Percentiles rank a stretch among this genome's conserved stretches.
Evolutionary conservation across 1,284 basidiomycete genomes (phyloP).

Genomic region (Phylloboletellus chloephorus): DNA sequence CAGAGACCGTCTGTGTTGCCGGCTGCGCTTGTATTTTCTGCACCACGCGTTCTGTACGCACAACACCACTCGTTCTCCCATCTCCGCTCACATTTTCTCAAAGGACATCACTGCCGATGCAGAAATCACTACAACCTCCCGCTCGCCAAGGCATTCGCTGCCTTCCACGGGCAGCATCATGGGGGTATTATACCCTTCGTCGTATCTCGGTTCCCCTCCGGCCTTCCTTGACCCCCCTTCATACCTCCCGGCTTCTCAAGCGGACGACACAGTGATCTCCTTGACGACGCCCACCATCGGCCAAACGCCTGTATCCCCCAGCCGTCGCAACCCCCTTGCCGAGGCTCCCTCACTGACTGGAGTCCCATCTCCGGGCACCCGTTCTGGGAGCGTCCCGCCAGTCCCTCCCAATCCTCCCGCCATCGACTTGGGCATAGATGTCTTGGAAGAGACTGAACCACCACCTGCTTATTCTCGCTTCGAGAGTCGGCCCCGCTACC

Average conservation of each 20-base stretch:
- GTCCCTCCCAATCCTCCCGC: conserved; percentile 4
- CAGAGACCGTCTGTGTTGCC: conserved; percentile 6
- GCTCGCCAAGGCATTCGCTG: conserved; percentile 10
- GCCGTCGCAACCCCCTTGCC: conserved; percentile 7
- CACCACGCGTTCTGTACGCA: conserved; percentile 5
- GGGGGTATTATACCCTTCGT: conserved; percentile 26
- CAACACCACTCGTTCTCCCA: neutral
- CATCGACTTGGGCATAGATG: neutral
- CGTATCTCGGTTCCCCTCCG: conserved; percentile 11
- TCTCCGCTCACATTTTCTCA: neutral
- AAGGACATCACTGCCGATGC: conserved; percentile 6
- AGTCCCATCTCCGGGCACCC: conserved; percentile 12
- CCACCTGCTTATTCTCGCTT: conserved; percentile 26
- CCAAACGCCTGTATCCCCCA: neutral
- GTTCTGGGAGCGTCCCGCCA: neutral
- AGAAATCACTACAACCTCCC: conserved; percentile 1
- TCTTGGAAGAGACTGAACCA: conserved; percentile 12
- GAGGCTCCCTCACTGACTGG: conserved; percentile 17
- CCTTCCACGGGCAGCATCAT: conserved; percentile 22
- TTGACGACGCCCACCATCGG: neutral
- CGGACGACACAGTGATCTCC: neutral
- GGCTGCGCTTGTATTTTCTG: conserved; percentile 17
- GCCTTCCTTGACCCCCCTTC: conserved; percentile 21
- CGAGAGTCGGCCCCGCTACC: conserved; percentile 16
- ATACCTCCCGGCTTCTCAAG: conserved; percentile 11